phyloP scores from a whole-genome alignment of 306 rosid species.

The Carpinus viminea region DNA sequence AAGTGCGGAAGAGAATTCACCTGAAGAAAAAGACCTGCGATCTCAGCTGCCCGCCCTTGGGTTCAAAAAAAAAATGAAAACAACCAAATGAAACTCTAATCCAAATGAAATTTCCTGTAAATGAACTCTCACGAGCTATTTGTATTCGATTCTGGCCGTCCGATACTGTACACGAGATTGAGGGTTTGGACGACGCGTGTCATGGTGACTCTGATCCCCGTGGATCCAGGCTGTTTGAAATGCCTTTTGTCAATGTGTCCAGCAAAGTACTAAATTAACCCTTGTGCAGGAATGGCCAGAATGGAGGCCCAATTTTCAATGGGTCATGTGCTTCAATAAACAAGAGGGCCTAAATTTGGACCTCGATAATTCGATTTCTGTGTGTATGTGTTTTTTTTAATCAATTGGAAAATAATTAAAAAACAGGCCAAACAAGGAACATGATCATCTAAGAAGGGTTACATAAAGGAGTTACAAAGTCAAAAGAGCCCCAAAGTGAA shows the following conservation, averaged over 20 bases:
- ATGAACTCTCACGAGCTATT: conserved; percentile 20
- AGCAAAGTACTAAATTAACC: conserved; percentile 13
- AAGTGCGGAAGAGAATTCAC: conserved; percentile 19
- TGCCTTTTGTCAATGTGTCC: conserved; percentile 22
- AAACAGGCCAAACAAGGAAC: too few species aligned
- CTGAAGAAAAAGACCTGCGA: conserved; percentile 36
- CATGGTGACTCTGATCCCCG: conserved; percentile 7
- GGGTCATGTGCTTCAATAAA: too few species aligned
- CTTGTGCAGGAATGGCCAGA: neutral
- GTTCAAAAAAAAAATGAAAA: conserved; percentile 36
- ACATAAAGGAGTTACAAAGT: too few species aligned
- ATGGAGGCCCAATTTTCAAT: too few species aligned
- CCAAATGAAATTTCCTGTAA: conserved; percentile 24
- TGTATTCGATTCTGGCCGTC: conserved; percentile 22
- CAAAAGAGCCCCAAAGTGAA: too few species aligned
- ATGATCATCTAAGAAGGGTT: too few species aligned
- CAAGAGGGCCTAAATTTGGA: too few species aligned
- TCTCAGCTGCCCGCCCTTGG: conserved; percentile 36
- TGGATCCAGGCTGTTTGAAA: conserved; percentile 26
- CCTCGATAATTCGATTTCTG: too few species aligned
- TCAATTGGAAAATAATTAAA: too few species aligned
- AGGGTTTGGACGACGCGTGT: conserved; percentile 45
- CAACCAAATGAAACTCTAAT: conserved; percentile 27
- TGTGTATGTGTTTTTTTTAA: too few species aligned
- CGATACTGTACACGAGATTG: conserved; percentile 25